These are phyloP conservation scores for Suhomyces kunorum DNA, from an alignment of 1,139 yeast genomes.

Conservation along the genomic window DNA sequence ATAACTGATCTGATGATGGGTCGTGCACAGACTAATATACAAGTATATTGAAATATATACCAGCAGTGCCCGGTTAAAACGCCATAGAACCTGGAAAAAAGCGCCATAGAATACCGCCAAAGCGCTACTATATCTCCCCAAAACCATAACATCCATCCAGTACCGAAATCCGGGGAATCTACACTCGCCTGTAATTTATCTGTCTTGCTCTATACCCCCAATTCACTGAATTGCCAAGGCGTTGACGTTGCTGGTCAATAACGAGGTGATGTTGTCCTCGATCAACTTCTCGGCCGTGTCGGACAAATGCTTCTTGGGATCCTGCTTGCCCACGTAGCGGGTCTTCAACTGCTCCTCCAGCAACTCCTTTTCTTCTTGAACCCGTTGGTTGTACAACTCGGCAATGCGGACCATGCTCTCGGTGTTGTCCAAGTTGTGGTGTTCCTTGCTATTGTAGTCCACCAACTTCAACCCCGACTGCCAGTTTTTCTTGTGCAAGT, in stretches of 20 bases:
- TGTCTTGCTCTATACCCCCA: not conserved
- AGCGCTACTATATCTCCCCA: too few species aligned
- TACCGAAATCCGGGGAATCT: too few species aligned
- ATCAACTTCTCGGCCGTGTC: conserved; percentile 84
- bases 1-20: too few species aligned
- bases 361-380: conserved; percentile 88
- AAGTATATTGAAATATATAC: too few species aligned
- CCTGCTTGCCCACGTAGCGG: conserved; percentile 96
- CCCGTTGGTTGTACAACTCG: conserved; percentile 84
- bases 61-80: too few species aligned
- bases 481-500: conserved; percentile 96
- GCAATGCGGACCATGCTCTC: conserved; percentile 87
- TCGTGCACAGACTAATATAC: too few species aligned
- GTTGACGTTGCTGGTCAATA: conserved; percentile 86
- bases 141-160: too few species aligned
- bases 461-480: conserved; percentile 82
- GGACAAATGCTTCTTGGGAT: conserved; percentile 94
- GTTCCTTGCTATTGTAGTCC: conserved; percentile 79
- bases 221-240: conserved; percentile 71
- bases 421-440: conserved; percentile 70
- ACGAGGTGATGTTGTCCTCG: conserved; percentile 86
- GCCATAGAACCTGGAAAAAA: too few species aligned
- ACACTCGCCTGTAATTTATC: not conserved
- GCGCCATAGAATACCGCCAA: too few species aligned
- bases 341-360: conserved; percentile 88